Conservation (phyloP, 805 yeast genomes). For the Kurtzmaniella cleridarum region DNA sequence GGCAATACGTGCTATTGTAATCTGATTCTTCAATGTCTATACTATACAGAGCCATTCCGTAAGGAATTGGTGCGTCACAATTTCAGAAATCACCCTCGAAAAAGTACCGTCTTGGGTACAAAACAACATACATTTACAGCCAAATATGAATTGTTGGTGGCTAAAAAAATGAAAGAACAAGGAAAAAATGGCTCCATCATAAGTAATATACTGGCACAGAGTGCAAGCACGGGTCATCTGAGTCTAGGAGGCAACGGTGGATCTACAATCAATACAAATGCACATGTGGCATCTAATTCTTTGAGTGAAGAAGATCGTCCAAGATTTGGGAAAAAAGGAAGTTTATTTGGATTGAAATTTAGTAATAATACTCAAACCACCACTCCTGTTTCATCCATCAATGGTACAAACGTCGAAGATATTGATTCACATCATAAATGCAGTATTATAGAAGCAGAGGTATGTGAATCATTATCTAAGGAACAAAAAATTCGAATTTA, state of each 20-base stretch:
- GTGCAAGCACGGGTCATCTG: neutral
- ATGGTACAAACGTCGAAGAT: neutral
- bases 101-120: constrained; percentile 23
- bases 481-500: constrained; percentile 29
- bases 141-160: constrained; percentile 36
- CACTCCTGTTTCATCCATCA: neutral
- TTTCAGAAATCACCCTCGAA: constrained; percentile 24
- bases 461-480: constrained; percentile 26
- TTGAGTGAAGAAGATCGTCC: constrained; percentile 10
- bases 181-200: constrained; percentile 7
- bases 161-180: constrained; percentile 29
- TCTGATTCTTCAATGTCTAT: constrained; percentile 84
- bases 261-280: neutral
- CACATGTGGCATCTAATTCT: constrained; percentile 17
- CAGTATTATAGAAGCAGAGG: constrained; percentile 22
- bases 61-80: constrained; percentile 24
- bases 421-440: constrained; percentile 4
- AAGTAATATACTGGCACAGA: constrained; percentile 1
- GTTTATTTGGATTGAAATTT: constrained; percentile 38
- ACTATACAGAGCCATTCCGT: constrained; percentile 68
- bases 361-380: constrained; percentile 9
- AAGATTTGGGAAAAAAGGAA: constrained; percentile 16
- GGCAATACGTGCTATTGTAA: constrained; percentile 95
- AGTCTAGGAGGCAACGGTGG: neutral
- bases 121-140: constrained; percentile 30